Conservation (phyloP, 2,329 filamentous ascomycete species). For the Verticillium albo-atrum region DNA sequence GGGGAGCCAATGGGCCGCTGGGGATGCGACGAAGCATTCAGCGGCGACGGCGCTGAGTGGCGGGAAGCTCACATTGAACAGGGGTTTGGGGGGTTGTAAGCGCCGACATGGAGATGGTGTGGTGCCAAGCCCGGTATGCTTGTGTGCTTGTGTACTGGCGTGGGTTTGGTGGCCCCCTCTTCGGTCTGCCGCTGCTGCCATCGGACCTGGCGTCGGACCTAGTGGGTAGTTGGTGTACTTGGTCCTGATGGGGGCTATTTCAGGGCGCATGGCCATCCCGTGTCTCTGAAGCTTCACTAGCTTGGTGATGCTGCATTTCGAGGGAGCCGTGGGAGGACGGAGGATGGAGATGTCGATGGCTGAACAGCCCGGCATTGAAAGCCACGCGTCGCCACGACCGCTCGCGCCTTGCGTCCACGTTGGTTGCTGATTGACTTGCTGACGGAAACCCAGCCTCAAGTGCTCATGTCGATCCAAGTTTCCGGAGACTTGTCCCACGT, state of each 20-base stretch:
- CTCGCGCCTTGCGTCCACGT: neutral
- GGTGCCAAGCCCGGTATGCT: neutral
- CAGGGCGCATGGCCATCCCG: neutral
- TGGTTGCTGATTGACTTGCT: neutral
- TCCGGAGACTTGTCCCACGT: neutral
- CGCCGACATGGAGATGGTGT: conserved; percentile 4
- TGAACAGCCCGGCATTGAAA: too few species aligned
- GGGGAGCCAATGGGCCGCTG: conserved; percentile 1
- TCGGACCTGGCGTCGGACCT: neutral
- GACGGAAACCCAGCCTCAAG: neutral
- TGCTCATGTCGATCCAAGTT: neutral
- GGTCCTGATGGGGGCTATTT: neutral
- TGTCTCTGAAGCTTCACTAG: neutral
- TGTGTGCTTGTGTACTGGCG: neutral
- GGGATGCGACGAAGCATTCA: neutral
- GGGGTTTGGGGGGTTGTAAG: conserved; percentile 10
- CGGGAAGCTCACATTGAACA: conserved; percentile 4
- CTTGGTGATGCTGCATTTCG: neutral
- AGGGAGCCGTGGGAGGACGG: neutral
- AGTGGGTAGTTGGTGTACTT: too few species aligned
- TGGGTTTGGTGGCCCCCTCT: too few species aligned
- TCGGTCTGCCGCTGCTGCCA: neutral
- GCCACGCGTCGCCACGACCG: too few species aligned
- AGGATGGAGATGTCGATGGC: too few species aligned
- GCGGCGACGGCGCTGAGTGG: conserved; percentile 5